Base-by-base conservation (phyloP, 2,329 filamentous ascomycete genomes). In the Dactylellina cionopaga region DNA sequence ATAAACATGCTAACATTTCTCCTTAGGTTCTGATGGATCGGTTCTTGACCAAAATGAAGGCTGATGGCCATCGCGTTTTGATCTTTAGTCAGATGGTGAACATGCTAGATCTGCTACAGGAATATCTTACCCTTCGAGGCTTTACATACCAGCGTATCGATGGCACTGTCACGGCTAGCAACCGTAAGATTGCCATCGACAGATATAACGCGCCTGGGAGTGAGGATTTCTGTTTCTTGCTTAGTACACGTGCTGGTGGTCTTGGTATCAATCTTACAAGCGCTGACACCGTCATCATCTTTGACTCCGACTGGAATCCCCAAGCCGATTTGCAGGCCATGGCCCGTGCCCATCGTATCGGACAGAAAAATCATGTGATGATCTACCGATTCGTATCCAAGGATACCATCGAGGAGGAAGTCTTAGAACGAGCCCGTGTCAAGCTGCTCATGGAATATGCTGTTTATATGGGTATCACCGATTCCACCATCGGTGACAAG, bases 61-160 rank as follows among this genome's bases (percentile, higher is more conserved):
- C 90, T 76, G 95, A 99, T 78, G 92, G 92, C 49, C 95, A 99
- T 81, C 91, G 95, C 60, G 96, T 99, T 10, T 83, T 99, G 74
- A 98, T 99, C 75, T 99, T 99, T 84, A 98, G 94, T 80, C 95
- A 99, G 80, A 99, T 99, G 95, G 96, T 99, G 33, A 96, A 92
- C 79, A 98, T 99, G 91, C 86, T 99, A 19, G 93, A 99, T 78
- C 95, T 99, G 58, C 85, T 99, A 1, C 92, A 92, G 46, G 94
- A 99, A 78, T 99, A 99, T 79, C 87, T 98, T 75, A 91, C 92
- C 55, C 86, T 95, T 58, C 90, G 95, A 74, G 92, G 93, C n/a
- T 96, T 98, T 80, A 89, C 95, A 69, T 98, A 95, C 79, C 96
- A 99, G 79, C 88, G 95, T 15, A 86, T 99, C 5, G 95, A 99